Conservation (phyloP, 306 rosid species). For the Acacia acuminata region DNA sequence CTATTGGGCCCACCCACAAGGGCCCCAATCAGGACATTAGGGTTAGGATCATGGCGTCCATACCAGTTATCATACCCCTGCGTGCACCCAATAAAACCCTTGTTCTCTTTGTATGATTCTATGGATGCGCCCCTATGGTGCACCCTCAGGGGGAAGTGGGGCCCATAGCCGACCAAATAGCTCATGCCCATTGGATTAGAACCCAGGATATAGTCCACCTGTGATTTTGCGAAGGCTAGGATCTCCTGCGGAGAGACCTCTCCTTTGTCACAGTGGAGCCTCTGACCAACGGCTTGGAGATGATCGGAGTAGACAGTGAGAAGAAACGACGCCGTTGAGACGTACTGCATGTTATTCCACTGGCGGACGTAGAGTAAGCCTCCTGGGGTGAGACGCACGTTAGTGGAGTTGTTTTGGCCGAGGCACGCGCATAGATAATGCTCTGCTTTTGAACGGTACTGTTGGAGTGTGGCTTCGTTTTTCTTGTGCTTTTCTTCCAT, state of each 20-base stretch:
- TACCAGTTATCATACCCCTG: slow-evolving; percentile 78
- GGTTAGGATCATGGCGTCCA: slow-evolving; percentile 52
- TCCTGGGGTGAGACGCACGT: slow-evolving; percentile 76
- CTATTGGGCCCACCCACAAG: slow-evolving; percentile 81
- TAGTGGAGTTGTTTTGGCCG: slow-evolving; percentile 46
- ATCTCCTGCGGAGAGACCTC: slow-evolving; percentile 45
- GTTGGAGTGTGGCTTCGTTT: slow-evolving; percentile 40
- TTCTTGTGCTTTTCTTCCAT: slow-evolving; percentile 58
- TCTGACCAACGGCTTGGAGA: slow-evolving; percentile 48
- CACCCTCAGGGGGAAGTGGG: slow-evolving; percentile 50
- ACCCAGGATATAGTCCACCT: slow-evolving; percentile 79
- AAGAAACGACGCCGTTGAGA: slow-evolving; percentile 65
- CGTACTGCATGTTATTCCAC: slow-evolving; percentile 91
- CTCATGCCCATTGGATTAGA: slow-evolving; percentile 72
- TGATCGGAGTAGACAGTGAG: slow-evolving; percentile 63
- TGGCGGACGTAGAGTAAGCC: slow-evolving; percentile 73
- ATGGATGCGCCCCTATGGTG: slow-evolving; percentile 94
- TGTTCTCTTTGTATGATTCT: slow-evolving; percentile 45
- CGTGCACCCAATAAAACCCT: slow-evolving; percentile 77
- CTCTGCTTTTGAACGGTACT: slow-evolving; percentile 67
- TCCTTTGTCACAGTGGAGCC: slow-evolving; percentile 42
- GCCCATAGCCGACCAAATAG: slow-evolving; percentile 69
- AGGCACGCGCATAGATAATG: slow-evolving; percentile 71
- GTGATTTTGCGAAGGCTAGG: slow-evolving; percentile 63
- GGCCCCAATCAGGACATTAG: slow-evolving; percentile 66